These are phyloP conservation scores for Albizia julibrissin DNA, from an alignment of 306 rosid species.

Conservation along the genomic window DNA sequence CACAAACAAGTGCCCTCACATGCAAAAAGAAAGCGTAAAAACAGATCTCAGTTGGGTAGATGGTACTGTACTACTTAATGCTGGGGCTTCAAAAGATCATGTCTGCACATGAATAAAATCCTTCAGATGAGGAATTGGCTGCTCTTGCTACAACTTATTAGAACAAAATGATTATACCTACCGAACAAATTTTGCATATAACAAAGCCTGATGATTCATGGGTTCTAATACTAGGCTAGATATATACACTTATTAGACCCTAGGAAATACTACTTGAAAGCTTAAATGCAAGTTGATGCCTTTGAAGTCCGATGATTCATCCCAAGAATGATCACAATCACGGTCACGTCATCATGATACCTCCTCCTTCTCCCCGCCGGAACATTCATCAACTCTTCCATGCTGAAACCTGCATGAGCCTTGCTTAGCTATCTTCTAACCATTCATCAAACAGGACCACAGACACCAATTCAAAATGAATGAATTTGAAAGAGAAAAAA, in stretches of 20 bases:
- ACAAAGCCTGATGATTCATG: conserved; percentile 22
- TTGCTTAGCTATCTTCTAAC: conserved; percentile 2
- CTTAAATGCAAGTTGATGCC: conserved; percentile 73
- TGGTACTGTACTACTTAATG: background rate
- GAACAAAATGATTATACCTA: conserved; percentile 2
- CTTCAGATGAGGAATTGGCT: no score
- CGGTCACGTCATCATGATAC: conserved; percentile 95
- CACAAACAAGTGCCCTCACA: conserved; percentile 26
- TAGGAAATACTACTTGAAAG: conserved; percentile 31
- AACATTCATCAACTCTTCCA: conserved; percentile 86
- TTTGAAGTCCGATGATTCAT: conserved; percentile 85
- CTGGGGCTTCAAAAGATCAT: background rate
- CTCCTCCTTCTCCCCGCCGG: conserved; percentile 95
- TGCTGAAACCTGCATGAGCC: conserved; percentile 74
- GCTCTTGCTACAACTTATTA: no score
- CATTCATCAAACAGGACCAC: background rate
- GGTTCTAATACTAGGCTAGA: conserved; percentile 23
- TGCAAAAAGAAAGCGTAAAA: background rate
- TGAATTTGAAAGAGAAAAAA: background rate
- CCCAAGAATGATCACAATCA: conserved; percentile 86
- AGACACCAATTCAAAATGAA: background rate
- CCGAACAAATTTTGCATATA: no score
- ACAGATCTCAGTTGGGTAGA: background rate
- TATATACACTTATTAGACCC: conserved; percentile 16
- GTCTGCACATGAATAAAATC: background rate